A percentile compares a stretch with the other conserved stretches of the same genome.
phyloP scores from a whole-genome alignment of 805 yeast species.

The Saturnispora dispora region DNA sequence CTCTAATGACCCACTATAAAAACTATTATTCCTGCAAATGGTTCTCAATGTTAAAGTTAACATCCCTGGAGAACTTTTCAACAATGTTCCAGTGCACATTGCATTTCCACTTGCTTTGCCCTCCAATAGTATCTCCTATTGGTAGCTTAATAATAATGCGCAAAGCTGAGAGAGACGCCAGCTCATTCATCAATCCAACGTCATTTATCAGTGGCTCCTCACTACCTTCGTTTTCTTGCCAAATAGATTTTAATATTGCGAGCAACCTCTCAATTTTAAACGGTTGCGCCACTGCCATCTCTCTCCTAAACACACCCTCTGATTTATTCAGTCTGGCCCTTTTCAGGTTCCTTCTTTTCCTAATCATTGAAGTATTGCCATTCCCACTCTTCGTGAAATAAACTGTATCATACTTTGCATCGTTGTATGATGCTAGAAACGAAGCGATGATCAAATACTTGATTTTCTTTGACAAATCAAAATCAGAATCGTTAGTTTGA shows the following conservation, averaged over 20 bases:
- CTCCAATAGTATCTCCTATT: constrained; percentile 40
- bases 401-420: constrained; percentile 58
- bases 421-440: constrained; percentile 72
- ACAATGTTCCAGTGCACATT: constrained; percentile 63
- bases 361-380: constrained; percentile 28
- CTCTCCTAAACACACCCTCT: constrained; percentile 44
- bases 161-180: constrained; percentile 29
- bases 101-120: constrained; percentile 70
- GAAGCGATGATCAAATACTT: constrained; percentile 74
- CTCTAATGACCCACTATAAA: neutral
- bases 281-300: constrained; percentile 59
- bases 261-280: constrained; percentile 73
- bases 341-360: constrained; percentile 26
- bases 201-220: constrained; percentile 25
- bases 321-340: constrained; percentile 20
- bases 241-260: constrained; percentile 71
- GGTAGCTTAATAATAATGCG: constrained; percentile 24
- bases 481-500: constrained; percentile 14
- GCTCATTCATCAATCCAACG: constrained; percentile 30
- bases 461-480: constrained; percentile 49
- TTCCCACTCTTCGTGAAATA: constrained; percentile 58
- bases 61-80: constrained; percentile 49
- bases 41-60: constrained; percentile 56
- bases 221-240: constrained; percentile 31
- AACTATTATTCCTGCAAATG: constrained; percentile 33